Conservation (phyloP, 2,329 filamentous ascomycete genomes). For the Furcasterigmium sp. region DNA sequence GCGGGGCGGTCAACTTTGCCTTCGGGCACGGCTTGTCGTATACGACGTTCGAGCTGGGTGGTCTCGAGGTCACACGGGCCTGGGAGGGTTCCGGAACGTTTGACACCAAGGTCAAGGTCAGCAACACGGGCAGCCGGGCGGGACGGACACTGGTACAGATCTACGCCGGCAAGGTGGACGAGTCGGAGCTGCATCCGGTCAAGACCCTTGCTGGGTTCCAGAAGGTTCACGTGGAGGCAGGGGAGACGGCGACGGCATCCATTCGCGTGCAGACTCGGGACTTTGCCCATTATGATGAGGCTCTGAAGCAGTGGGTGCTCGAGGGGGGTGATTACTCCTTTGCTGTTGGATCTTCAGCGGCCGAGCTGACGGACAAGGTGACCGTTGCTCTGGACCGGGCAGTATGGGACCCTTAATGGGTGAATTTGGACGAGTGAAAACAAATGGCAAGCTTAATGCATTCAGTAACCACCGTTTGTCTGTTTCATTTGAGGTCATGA, state of each 20-base stretch:
- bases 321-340: conserved; percentile 19
- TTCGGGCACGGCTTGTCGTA: conserved; percentile 65
- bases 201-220: conserved; percentile 24
- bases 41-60: conserved; percentile 51
- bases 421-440: neutral
- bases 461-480: neutral
- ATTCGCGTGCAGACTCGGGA: conserved; percentile 16
- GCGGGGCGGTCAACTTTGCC: conserved; percentile 55
- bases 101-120: conserved; percentile 44
- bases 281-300: conserved; percentile 20
- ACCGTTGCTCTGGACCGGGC: neutral
- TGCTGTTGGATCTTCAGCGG: conserved; percentile 17
- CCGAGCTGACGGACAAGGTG: conserved; percentile 11
- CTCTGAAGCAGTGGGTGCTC: conserved; percentile 18
- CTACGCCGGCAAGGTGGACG: conserved; percentile 29
- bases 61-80: conserved; percentile 28
- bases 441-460: neutral
- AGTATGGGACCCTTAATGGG: neutral
- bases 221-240: conserved; percentile 18
- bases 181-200: conserved; percentile 11
- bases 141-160: conserved; percentile 53
- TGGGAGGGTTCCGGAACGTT: conserved; percentile 33
- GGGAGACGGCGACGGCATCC: conserved; percentile 10
- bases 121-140: conserved; percentile 49
- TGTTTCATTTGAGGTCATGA: neutral